phyloP scores from a whole-genome alignment of 441 rosid genomes.

The Kokia cookei region DNA sequence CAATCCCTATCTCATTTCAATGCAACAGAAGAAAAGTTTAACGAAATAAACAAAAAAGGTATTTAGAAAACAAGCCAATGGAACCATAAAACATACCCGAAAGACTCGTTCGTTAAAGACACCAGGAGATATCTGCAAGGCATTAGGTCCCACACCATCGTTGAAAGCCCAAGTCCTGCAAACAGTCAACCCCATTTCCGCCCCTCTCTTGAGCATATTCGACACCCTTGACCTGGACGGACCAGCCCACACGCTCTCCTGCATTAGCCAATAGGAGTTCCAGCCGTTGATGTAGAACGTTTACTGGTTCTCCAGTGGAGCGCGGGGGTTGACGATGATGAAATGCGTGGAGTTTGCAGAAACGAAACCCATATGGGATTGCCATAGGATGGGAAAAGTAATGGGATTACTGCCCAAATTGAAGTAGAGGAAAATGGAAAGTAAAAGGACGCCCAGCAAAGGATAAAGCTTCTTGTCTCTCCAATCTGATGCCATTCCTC shows the following conservation, averaged over 20 bases:
- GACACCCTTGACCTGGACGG: slow-evolving; percentile 9
- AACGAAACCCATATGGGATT: slow-evolving; percentile 2
- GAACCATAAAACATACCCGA: neutral
- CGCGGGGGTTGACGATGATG: neutral
- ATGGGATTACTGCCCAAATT: slow-evolving; percentile 9
- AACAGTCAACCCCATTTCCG: slow-evolving; percentile 39
- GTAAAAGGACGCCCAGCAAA: slow-evolving; percentile 18
- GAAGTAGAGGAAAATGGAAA: slow-evolving; percentile 29
- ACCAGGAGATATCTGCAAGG: slow-evolving; percentile 42
- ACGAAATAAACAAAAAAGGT: neutral
- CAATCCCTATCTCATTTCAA: slow-evolving; percentile 25
- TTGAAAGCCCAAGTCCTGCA: slow-evolving; percentile 58
- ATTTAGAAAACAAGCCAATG: neutral
- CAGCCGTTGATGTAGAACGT: slow-evolving; percentile 9
- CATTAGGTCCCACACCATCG: slow-evolving; percentile 30
- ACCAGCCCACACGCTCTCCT: slow-evolving; percentile 14
- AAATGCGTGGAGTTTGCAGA: slow-evolving; percentile 4
- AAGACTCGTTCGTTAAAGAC: slow-evolving; percentile 10
- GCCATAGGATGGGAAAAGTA: slow-evolving; percentile 16
- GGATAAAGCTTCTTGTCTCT: slow-evolving; percentile 28
- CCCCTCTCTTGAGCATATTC: slow-evolving; percentile 4
- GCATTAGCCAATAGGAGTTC: slow-evolving; percentile 14
- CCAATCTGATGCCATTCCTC: slow-evolving; percentile 22
- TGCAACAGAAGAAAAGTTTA: neutral
- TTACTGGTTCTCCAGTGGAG: neutral